phyloP scores from a whole-genome alignment of 192 early-diverging fungal genomes.

The Funneliformis geosporum region DNA sequence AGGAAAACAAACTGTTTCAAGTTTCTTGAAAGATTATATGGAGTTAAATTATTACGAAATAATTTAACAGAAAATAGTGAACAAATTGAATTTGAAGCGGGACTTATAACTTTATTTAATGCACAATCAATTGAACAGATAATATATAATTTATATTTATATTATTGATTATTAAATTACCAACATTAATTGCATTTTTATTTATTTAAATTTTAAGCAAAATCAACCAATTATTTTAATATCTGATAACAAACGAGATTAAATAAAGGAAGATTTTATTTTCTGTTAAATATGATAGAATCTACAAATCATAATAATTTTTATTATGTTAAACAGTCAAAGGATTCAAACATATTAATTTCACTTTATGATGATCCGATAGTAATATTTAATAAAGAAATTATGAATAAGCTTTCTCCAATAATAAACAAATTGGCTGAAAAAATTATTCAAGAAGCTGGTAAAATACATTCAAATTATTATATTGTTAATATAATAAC shows the following conservation, averaged over 20 bases:
- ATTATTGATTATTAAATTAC: too few species aligned
- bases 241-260: not conserved
- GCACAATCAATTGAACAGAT: not conserved
- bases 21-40: constrained; percentile 13
- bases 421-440: not conserved
- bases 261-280: not conserved
- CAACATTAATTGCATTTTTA: too few species aligned
- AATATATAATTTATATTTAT: not conserved
- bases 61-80: not conserved
- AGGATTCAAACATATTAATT: not conserved
- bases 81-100: not conserved
- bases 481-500: not conserved
- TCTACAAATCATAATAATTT: not conserved
- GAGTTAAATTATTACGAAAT: constrained; percentile 7
- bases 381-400: not conserved
- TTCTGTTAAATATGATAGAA: not conserved
- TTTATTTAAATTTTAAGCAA: too few species aligned
- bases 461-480: not conserved
- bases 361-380: not conserved
- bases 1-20: not conserved
- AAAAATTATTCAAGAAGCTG: not conserved
- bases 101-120: not conserved
- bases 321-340: not conserved
- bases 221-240: not conserved
- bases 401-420: not conserved